Evolutionary conservation across 2,329 filamentous ascomycete species (phyloP), one percentile per base, ranked within the genome.

Genomic region (Monilinia fructicola): DNA sequence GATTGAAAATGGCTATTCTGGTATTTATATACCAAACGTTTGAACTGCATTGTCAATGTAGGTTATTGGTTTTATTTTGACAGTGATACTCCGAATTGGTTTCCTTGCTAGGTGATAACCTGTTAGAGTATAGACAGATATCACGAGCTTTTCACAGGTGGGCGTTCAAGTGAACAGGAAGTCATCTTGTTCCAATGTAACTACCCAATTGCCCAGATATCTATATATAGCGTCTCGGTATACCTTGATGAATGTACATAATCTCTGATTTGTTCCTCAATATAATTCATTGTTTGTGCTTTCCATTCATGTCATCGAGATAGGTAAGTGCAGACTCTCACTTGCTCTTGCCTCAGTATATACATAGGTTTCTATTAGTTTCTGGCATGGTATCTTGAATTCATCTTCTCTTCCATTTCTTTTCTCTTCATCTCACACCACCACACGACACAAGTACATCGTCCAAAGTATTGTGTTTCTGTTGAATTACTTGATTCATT

Each of bases 391-490:
- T 23, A n/a, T 67, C n/a, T 58, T 4, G 31, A 35, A 35, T 35
- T 4, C 31, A 35, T 58, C 42, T 58, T 64, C 26, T 44, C 62
- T 55, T 65, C 40, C 61, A 63, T 56, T 56, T 59, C 44, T 28
- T 64, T 40, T 46, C 53, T 42, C 60, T 48, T 10, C 54, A 61
- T 67, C 64, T 28, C 11, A 53, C 48, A 54, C 31, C 31, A 54
- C 31, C 52, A 50, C 53, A 59, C 28, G 26, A 60, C 21, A 60
- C 31, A 60, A 54, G 4, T 21, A 44, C 35, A 53, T 52, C 31
- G 26, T 35, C 31, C 35, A 65, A 44, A 64, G 26, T 23, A n/a
- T 60, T 28, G 54, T 60, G 46, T 60, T 60, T 46, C 44, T 60
- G 23, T 14, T 28, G 40, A 21, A 14, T 48, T 58, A 12, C 14